Base-by-base conservation (phyloP, 2,329 filamentous ascomycete genomes). In the Neofusicoccum ribis region DNA sequence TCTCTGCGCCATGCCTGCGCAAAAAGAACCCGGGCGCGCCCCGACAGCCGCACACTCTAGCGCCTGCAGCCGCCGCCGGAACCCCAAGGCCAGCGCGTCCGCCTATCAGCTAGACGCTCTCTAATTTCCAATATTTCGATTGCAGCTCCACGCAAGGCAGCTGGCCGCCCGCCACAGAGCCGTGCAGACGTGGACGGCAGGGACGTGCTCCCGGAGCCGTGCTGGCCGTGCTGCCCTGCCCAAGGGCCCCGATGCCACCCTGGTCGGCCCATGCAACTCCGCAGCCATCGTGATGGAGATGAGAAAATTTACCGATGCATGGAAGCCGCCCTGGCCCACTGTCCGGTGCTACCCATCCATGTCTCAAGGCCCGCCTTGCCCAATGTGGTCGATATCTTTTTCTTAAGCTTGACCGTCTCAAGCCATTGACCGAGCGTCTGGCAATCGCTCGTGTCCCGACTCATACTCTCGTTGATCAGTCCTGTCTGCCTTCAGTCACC, bases 401-500 rank as follows among this genome's bases (percentile, higher is more conserved):
- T 44, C 52, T 43, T 31, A 61, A 17, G 43, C 58, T 37, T 43
- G 46, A 36, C 54, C 59, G 41, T 43, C 44, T 43, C 36, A 17
- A 31, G 43, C 58, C 43, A n/a, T 31, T 23, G 44, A 41, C 59
- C 59, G 59, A 50, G 58, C 46, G 36, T 39, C 58, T 61, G 46
- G 37, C 61, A 50, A 51, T 43, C 71, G 69, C 65, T 74, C 72
- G 63, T 68, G 72, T 66, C 69, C 68, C 69, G 37, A 63, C 41
- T 54, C 61, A 44, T 31, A n/a, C 58, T 7, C 43, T 66, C 58
- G 31, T 58, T 60, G 50, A n/a, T 52, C 61, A 34, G 36, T 39
- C 46, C 46, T 41, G 15, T n/a, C 44, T 39, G 37, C 14, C 37
- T 39, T 7, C 27, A 2, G 27, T 34, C 15, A 17, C 41, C 27